These are phyloP conservation scores for Chalciporus piperatus DNA, from an alignment of 768 basidiomycete genomes.

Conservation along the genomic window DNA sequence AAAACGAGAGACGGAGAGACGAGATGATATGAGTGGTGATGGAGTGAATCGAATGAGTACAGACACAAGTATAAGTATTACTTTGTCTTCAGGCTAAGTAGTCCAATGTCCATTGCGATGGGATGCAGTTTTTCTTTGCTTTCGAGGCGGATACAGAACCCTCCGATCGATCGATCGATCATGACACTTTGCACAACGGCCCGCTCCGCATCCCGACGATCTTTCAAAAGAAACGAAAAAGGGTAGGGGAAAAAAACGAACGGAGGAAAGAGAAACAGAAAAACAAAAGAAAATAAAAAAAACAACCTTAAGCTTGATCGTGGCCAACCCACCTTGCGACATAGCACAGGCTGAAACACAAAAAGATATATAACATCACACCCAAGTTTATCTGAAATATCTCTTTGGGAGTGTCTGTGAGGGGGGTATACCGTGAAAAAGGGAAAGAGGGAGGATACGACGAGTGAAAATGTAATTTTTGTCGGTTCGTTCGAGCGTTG, in stretches of 20 bases:
- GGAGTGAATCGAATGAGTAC: too few relatives aligned
- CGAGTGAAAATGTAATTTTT: conserved; percentile 3
- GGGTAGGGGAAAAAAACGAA: background rate
- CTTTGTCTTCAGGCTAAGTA: too few relatives aligned
- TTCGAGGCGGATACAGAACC: too few relatives aligned
- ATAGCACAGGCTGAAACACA: conserved; percentile 7
- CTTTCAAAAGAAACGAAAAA: background rate
- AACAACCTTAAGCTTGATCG: background rate
- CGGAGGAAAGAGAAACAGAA: background rate
- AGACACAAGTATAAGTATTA: too few relatives aligned
- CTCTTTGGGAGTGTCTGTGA: conserved; percentile 6
- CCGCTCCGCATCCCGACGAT: background rate
- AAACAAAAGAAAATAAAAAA: background rate
- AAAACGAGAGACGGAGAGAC: too few relatives aligned
- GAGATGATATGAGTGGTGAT: too few relatives aligned
- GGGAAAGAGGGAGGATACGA: too few relatives aligned
- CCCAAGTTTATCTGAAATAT: conserved; percentile 22
- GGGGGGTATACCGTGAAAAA: too few relatives aligned
- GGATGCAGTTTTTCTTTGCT: too few relatives aligned
- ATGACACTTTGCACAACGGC: background rate
- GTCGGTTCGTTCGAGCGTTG: background rate
- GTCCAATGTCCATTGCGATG: too few relatives aligned
- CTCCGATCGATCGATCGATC: too few relatives aligned
- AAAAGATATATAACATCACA: conserved; percentile 36
- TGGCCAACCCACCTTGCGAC: too few relatives aligned